Base-by-base conservation (phyloP, 306 rosid species). In the Dalbergia cochinchinensis region DNA sequence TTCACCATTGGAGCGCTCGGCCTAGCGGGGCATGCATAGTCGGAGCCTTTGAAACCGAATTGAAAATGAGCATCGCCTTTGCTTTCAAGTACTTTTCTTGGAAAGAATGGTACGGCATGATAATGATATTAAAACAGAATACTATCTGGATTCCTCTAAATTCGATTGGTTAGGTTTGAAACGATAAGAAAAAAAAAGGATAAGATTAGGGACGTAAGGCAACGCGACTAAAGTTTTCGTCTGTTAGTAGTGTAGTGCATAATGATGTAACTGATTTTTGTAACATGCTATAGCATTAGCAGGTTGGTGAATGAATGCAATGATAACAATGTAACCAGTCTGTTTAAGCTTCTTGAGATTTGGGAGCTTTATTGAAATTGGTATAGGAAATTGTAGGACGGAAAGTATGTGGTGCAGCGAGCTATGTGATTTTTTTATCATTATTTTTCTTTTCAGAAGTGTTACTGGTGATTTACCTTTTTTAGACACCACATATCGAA, bases 101-200 rank as follows among this genome's bases (percentile, higher is more conserved):
- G 34, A 41, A 41, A 4, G 34, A 42, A 66, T 7, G 71, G 35
- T 37, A 50, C 45, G 11, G 26, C 0, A n/a, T 16, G 10, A 51
- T 34, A 57, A 34, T 72, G 35, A 55, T 57, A 14, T 51, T 15
- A 35, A 11, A 31, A 20, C 4, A 58, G 55, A 57, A 15, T 34
- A 54, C 11, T 39, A 73, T 5, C 15, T 15, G 42, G 61, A 60
- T 22, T n/a, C 45, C 37, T 6, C 5, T 58, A 73, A 44, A 60
- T 70, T 71, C 15, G 63, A 35, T 44, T 50, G 73, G 78, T 73
- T 73, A 51, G 64, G 39, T 71, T 34, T 48, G 42, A 11, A 12
- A 55, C 31, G 75, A 15, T 31, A 63, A 35, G 67, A 11, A 31
- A 11, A 31, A 1, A 47, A 10, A 47, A 26, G 42, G 19, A 33